Percentiles rank a stretch among this genome's conserved stretches.
Conservation (phyloP, 495 filamentous ascomycete genomes). For the Hypoxylon subgilvum region DNA sequence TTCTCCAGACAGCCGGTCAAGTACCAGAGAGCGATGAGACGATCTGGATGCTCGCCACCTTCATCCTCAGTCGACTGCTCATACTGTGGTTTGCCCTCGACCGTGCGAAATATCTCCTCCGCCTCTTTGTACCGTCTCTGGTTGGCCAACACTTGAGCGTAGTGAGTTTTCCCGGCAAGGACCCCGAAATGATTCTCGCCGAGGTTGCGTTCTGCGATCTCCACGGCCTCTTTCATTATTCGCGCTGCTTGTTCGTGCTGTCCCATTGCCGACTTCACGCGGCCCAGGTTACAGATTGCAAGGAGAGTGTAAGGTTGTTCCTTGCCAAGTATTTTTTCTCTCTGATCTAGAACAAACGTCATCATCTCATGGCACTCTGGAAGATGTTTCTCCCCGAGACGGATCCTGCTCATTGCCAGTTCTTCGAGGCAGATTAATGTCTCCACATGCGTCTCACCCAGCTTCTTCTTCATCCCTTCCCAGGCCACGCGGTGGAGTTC, state of each 20-base stretch:
- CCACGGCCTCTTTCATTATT: constrained; percentile 28
- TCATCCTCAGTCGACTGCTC: constrained; percentile 8
- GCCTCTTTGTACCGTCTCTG: constrained; percentile 35
- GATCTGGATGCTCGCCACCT: constrained; percentile 38
- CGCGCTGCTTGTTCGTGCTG: constrained; percentile 40
- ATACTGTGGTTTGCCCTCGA: constrained; percentile 30
- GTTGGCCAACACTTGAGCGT: constrained; percentile 30
- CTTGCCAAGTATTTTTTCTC: constrained; percentile 43
- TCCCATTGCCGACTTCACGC: constrained; percentile 36
- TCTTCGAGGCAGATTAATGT: constrained; percentile 44
- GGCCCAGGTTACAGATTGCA: constrained; percentile 40
- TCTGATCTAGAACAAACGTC: constrained; percentile 34
- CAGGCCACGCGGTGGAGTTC: constrained; percentile 36
- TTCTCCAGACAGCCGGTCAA: constrained; percentile 23
- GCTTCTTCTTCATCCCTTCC: constrained; percentile 39
- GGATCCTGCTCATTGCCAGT: constrained; percentile 22
- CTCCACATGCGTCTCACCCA: constrained; percentile 41
- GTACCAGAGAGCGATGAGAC: constrained; percentile 23
- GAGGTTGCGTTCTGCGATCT: constrained; percentile 45
- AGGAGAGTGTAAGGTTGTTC: constrained; percentile 47
- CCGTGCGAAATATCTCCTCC: constrained; percentile 35
- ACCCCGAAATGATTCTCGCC: constrained; percentile 45
- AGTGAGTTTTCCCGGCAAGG: constrained; percentile 35
- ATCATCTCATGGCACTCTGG: constrained; percentile 22
- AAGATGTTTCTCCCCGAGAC: constrained; percentile 9